A percentile compares a stretch with the other conserved stretches of the same genome.
phyloP scores from a whole-genome alignment of 73 alveolate genomes.

The Stentor roeselii region DNA sequence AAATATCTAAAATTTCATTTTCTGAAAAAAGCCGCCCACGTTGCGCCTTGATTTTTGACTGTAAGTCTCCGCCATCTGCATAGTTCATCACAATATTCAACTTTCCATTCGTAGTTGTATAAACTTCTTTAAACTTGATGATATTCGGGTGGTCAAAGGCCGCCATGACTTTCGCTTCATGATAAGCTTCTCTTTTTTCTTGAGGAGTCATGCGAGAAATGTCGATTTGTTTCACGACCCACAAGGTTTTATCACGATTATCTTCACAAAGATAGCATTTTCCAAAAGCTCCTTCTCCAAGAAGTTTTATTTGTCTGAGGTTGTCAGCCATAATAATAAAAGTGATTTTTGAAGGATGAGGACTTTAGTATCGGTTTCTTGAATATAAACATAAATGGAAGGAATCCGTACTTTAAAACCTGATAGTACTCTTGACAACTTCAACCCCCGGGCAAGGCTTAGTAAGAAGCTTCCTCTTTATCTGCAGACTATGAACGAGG shows the following conservation, averaged over 20 bases:
- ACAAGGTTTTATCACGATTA: conserved; percentile 59
- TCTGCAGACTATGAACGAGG: conserved; percentile 72
- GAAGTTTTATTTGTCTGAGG: conserved; percentile 48
- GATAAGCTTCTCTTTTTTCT: conserved; percentile 77
- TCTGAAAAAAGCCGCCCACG: conserved; percentile 64
- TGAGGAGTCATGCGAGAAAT: conserved; percentile 73
- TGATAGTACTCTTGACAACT: conserved; percentile 25
- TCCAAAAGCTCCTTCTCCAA: conserved; percentile 95
- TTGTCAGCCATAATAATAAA: conserved; percentile 48
- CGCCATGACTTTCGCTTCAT: conserved; percentile 88
- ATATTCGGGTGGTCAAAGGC: conserved; percentile 91
- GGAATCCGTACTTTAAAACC: conserved; percentile 29
- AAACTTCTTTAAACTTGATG: conserved; percentile 84
- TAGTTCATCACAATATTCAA: conserved; percentile 83
- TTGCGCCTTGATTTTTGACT: conserved; percentile 37
- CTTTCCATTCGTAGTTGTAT: conserved; percentile 80
- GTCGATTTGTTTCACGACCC: conserved; percentile 88
- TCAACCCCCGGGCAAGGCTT: conserved; percentile 23
- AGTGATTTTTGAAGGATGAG: no score
- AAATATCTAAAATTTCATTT: conserved; percentile 80
- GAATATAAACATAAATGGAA: conserved; percentile 28
- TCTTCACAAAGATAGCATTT: conserved; percentile 87
- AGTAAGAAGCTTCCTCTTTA: conserved; percentile 55
- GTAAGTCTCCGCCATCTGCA: conserved; percentile 81
- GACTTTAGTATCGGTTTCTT: no score